Conservation (phyloP, 805 yeast genomes). For the Wickerhamia fluorescens region DNA sequence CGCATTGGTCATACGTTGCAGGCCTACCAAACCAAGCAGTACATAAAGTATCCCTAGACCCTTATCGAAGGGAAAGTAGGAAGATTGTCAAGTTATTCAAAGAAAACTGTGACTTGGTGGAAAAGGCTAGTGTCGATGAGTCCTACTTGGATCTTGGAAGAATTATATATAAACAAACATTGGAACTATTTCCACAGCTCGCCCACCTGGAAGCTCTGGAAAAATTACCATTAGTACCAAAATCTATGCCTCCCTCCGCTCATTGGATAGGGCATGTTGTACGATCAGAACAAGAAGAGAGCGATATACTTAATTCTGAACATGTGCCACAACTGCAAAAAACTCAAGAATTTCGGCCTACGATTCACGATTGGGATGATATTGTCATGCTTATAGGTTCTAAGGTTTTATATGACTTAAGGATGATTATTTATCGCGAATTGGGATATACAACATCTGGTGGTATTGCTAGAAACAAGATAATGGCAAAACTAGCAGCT, state of each 20-base stretch:
- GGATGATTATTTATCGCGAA: conserved; percentile 44
- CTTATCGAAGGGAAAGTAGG: conserved; percentile 81
- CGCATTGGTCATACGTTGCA: conserved; percentile 70
- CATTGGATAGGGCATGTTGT: conserved; percentile 23
- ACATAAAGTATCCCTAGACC: conserved; percentile 86
- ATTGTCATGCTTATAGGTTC: conserved; percentile 63
- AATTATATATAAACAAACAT: conserved; percentile 39
- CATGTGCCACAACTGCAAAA: conserved; percentile 1
- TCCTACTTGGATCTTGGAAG: conserved; percentile 81
- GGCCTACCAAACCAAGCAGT: conserved; percentile 49
- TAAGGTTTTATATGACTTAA: conserved; percentile 43
- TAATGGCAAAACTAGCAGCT: conserved; percentile 80
- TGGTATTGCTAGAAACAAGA: conserved; percentile 73
- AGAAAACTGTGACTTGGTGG: conserved; percentile 58
- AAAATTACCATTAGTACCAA: conserved; percentile 41
- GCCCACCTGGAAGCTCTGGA: conserved; percentile 8
- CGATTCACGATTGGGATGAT: conserved; percentile 68
- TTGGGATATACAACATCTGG: conserved; percentile 85
- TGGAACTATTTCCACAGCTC: conserved; percentile 43
- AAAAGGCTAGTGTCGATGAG: conserved; percentile 95
- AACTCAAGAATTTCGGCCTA: neutral
- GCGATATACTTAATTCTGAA: neutral
- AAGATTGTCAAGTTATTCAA: conserved; percentile 65
- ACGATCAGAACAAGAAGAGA: conserved; percentile 3
- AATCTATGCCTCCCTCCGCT: conserved; percentile 21